Conservation (phyloP, 345 rosid species). For the Cardamine resedifolia region DNA sequence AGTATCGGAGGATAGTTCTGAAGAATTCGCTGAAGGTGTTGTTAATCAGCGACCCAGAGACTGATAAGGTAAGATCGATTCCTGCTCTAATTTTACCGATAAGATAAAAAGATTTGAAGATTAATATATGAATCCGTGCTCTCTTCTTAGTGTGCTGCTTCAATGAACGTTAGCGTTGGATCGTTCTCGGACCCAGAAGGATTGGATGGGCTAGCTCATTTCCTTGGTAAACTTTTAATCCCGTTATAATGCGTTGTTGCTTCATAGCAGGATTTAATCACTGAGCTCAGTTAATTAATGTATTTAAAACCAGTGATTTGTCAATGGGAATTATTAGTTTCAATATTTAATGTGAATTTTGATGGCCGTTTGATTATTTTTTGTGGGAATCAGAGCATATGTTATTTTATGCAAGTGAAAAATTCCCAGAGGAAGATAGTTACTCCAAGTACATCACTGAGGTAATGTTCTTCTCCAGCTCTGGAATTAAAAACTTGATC, state of each 20-base stretch:
- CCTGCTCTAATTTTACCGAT: not conserved
- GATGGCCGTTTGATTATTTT: too few species aligned
- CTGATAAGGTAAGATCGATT: constrained; percentile 60
- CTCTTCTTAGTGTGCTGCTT: constrained; percentile 72
- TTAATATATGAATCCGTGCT: not conserved
- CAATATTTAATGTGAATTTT: not conserved
- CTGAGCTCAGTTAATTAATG: not conserved
- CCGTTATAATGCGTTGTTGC: not conserved
- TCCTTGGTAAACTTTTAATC: constrained; percentile 58
- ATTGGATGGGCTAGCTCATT: constrained; percentile 93
- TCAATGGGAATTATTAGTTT: not conserved
- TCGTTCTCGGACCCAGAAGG: constrained; percentile 58
- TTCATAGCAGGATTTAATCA: not conserved
- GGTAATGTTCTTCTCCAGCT: constrained; percentile 37
- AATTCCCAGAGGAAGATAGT: constrained; percentile 81
- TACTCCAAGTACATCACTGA: constrained; percentile 68
- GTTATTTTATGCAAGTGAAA: constrained; percentile 92
- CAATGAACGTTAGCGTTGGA: constrained; percentile 45
- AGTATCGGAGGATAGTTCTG: constrained; percentile 63
- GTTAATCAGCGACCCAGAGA: constrained; percentile 76
- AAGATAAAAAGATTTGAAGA: not conserved
- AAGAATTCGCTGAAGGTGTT: constrained; percentile 66
- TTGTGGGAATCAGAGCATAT: constrained; percentile 64
- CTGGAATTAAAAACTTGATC: too few species aligned
- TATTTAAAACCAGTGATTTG: not conserved